phyloP scores from a whole-genome alignment of 257 asterid genomes.

The Knoxia roxburghii region DNA sequence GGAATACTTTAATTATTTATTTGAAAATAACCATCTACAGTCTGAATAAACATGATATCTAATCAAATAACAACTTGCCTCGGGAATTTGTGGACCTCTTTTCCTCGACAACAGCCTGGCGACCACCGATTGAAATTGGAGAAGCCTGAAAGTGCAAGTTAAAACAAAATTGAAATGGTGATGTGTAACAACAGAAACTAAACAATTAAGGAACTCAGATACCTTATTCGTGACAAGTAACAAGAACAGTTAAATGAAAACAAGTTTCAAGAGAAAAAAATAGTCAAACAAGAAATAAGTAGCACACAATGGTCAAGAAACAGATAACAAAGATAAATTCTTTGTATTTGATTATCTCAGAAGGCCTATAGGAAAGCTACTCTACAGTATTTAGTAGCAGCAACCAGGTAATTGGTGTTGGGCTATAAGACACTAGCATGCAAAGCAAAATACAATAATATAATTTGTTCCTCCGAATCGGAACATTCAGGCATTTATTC shows the following conservation, averaged over 20 bases:
- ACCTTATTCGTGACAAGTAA: neutral
- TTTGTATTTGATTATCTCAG: neutral
- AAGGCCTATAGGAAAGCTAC: neutral
- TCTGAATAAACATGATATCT: neutral
- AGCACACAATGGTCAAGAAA: neutral
- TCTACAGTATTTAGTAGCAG: too few species aligned
- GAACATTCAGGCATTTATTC: neutral
- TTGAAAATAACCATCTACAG: neutral
- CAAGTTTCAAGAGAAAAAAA: too few species aligned
- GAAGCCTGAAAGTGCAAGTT: slow-evolving; percentile 50
- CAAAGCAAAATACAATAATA: too few species aligned
- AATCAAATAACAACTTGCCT: slow-evolving; percentile 44
- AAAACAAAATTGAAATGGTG: neutral
- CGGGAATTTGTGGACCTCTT: slow-evolving; percentile 84
- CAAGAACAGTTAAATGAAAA: too few species aligned
- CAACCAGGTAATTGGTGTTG: neutral
- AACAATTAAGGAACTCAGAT: neutral
- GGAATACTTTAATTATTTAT: neutral
- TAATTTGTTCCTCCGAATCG: too few species aligned
- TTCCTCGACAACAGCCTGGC: slow-evolving; percentile 67
- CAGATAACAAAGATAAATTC: neutral
- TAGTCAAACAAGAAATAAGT: neutral
- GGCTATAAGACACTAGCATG: too few species aligned
- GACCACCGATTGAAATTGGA: slow-evolving; percentile 60
- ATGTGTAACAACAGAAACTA: neutral